Evolutionary conservation across 768 basidiomycete genomes (phyloP).

Genomic region (Gloeophyllum trabeum): DNA sequence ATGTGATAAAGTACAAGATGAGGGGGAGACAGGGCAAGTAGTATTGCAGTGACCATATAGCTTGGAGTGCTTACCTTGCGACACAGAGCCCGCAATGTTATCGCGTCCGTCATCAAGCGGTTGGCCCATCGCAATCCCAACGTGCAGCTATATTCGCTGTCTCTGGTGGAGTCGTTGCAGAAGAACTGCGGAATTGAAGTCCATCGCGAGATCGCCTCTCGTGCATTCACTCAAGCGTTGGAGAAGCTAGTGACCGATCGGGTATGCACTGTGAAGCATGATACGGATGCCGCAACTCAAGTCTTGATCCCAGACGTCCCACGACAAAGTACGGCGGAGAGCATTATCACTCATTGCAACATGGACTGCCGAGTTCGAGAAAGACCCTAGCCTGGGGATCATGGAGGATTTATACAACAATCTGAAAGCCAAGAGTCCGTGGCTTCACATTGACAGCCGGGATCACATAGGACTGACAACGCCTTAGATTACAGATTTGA

Average conservation of each 20-base stretch:
- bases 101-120: slow-evolving; percentile 80
- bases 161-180: slow-evolving; percentile 77
- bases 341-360: slow-evolving; percentile 60
- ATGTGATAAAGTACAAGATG: slow-evolving; percentile 94
- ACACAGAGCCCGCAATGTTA: slow-evolving; percentile 81
- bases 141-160: slow-evolving; percentile 89
- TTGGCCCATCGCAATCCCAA: slow-evolving; percentile 91
- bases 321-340: slow-evolving; percentile 80
- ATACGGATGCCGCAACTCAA: too few species aligned
- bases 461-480: too few species aligned
- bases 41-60: background rate
- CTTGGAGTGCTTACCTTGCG: slow-evolving; percentile 2
- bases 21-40: slow-evolving; percentile 73
- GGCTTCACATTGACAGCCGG: too few species aligned
- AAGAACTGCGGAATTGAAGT: slow-evolving; percentile 84
- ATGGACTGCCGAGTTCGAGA: slow-evolving; percentile 82
- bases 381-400: slow-evolving; percentile 68
- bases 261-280: too few species aligned
- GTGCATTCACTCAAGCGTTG: slow-evolving; percentile 83
- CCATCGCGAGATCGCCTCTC: slow-evolving; percentile 78
- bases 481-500: slow-evolving; percentile 66
- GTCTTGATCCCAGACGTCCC: slow-evolving; percentile 67
- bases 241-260: slow-evolving; percentile 85
- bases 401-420: slow-evolving; percentile 85
- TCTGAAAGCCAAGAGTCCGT: slow-evolving; percentile 73